Base-by-base conservation (phyloP, 768 basidiomycete genomes). In the Russula lepida region DNA sequence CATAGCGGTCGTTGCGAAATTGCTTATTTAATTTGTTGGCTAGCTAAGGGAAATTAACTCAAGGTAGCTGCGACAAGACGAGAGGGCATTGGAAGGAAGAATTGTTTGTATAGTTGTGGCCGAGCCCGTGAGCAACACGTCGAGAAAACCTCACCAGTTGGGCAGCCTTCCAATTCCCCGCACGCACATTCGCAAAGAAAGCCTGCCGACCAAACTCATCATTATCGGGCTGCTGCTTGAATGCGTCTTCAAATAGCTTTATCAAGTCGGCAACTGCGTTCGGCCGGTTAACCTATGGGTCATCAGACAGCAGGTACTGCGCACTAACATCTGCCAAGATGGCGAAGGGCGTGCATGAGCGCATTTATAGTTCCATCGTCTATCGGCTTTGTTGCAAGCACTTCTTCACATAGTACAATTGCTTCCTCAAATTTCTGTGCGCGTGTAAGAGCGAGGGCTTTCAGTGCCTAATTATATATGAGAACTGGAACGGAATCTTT, bases 371-470 rank as follows among this genome's bases (percentile, higher is more conserved):
- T 82, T 6, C 79, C 77, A 70, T 92, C 89, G 60, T 88, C 83
- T 17, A 84, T 83, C 1, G 88, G 84, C 69, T 87, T 89, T 49
- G 77, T 71, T 6, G 83, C 83, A 28, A 93, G 78, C 32, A 93
- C 83, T 70, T 92, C 88, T 66, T 93, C 90, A 67, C 88, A 90
- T 9, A 92, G 71, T 9, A 80, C 74, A 33, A 91, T 78, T 3
- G 89, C 84, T 67, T 93, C 91, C 67, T 93, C 92, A 28, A 90
- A 83, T 73, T 92, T 93, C 74, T 90, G 88, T 11, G 83, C 84
- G 58, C 91, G 86, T 54, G 90, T 84, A 4, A 92, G 80, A 5
- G 91, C 91, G 58, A 93, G 82, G 46, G 88, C 85, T 76, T 93
- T 93, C 63, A 93, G 74, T 60, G 92, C 81, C 90, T 92, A 68